Evolutionary conservation across 2,329 filamentous ascomycete genomes (phyloP).

Genomic region (Magnaporthiopsis incrustans): DNA sequence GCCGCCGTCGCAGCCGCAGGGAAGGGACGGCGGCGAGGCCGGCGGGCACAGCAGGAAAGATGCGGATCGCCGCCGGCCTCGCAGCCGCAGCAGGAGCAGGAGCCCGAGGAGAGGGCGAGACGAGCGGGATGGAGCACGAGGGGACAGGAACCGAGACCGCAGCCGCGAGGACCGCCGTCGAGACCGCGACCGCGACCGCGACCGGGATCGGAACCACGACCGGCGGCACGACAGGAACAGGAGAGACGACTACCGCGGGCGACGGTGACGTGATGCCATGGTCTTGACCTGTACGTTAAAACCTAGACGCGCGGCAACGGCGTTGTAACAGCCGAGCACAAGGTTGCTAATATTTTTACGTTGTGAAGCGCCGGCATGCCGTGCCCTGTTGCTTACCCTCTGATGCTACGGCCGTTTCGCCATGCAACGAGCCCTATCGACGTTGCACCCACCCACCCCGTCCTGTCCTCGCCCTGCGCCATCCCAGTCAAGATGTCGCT

Average conservation of each 20-base stretch:
- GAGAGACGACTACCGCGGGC: slow-evolving; percentile 8
- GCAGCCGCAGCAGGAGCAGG: slow-evolving; percentile 36
- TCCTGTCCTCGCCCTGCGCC: neutral
- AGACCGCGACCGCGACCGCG: slow-evolving; percentile 20
- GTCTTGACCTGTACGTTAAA: neutral
- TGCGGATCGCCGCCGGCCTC: neutral
- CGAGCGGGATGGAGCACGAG: slow-evolving; percentile 18
- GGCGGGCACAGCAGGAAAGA: slow-evolving; percentile 21
- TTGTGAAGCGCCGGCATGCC: neutral
- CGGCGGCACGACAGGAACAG: slow-evolving; percentile 19
- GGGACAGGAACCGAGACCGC: slow-evolving; percentile 19
- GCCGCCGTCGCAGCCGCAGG: slow-evolving; percentile 11
- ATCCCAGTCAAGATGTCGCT: neutral
- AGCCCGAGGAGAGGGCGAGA: slow-evolving; percentile 18
- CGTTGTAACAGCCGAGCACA: neutral
- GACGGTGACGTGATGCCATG: neutral
- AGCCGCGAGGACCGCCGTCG: slow-evolving; percentile 14
- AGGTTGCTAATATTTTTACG: neutral
- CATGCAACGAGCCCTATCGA: neutral
- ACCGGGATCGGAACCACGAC: slow-evolving; percentile 22
- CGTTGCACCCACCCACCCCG: neutral
- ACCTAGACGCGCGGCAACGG: neutral
- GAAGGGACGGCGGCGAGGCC: slow-evolving; percentile 15
- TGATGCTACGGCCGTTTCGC: neutral
- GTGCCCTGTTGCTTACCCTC: neutral